These are phyloP conservation scores for Boletus subcaerulescens DNA, from an alignment of 768 basidiomycete genomes.

Conservation along the genomic window DNA sequence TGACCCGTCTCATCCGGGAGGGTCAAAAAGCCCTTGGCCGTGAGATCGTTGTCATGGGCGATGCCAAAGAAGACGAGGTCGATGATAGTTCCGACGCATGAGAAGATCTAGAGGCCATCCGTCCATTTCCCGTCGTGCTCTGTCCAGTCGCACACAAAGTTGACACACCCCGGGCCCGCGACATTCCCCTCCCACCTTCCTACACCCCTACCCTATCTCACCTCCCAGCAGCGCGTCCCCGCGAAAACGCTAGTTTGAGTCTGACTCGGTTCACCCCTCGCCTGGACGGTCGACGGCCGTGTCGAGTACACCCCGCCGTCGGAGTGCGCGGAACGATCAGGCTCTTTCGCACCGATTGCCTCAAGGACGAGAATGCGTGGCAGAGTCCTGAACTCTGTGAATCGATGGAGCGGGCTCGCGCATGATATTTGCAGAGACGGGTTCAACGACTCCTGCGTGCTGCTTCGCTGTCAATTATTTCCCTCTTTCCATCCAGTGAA, in stretches of 20 bases:
- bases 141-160: conserved; percentile 19
- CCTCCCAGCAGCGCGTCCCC: conserved; percentile 35
- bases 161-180: conserved; percentile 7
- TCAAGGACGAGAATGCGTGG: conserved; percentile 45
- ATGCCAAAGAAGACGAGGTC: conserved; percentile 67
- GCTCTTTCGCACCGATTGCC: conserved; percentile 18
- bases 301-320: conserved; percentile 14
- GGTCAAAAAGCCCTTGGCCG: conserved; percentile 72
- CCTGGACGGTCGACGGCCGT: conserved; percentile 21
- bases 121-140: conserved; percentile 28
- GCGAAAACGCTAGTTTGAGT: conserved; percentile 32
- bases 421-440: conserved; percentile 24
- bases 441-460: conserved; percentile 4
- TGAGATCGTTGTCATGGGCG: conserved; percentile 80
- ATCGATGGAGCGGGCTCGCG: conserved; percentile 69
- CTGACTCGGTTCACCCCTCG: conserved; percentile 17
- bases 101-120: conserved; percentile 53
- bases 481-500: background rate
- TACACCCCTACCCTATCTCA: conserved; percentile 24
- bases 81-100: conserved; percentile 75
- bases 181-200: conserved; percentile 30
- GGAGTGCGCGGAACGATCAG: conserved; percentile 10
- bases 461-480: too few relatives aligned
- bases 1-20: conserved; percentile 69
- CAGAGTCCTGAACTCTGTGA: conserved; percentile 66